A percentile compares a stretch with the other conserved stretches of the same genome.
These are phyloP conservation scores for Umbelopsis ramanniana DNA, from an alignment of 192 early-diverging fungal species.

Conservation along the genomic window DNA sequence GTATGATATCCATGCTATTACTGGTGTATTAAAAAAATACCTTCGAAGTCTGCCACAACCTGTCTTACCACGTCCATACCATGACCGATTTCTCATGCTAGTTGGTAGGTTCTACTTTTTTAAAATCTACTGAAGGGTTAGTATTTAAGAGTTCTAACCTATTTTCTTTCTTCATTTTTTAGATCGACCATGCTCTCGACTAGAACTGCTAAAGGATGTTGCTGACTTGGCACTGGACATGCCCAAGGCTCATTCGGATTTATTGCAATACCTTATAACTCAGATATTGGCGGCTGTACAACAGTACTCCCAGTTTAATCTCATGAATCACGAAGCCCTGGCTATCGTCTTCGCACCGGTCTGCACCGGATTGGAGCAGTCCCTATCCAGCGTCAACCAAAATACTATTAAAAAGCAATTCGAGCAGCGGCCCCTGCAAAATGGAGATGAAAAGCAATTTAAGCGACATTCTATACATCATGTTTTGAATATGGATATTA, in stretches of 20 bases:
- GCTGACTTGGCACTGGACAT: conserved; percentile 19
- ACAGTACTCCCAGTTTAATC: conserved; percentile 31
- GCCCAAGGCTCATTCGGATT: conserved; percentile 25
- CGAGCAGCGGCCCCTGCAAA: conserved; percentile 1
- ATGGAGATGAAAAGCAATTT: conserved; percentile 14
- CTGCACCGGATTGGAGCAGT: conserved; percentile 37
- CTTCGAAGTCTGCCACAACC: conserved; percentile 34
- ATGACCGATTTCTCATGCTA: conserved; percentile 25
- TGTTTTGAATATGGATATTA: conserved; percentile 24
- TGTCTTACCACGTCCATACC: conserved; percentile 32
- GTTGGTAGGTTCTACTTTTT: neutral
- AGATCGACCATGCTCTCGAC: neutral
- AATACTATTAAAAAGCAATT: conserved; percentile 16
- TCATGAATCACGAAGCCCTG: conserved; percentile 41
- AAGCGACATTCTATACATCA: conserved; percentile 22
- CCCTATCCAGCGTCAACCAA: conserved; percentile 19
- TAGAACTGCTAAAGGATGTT: conserved; percentile 3
- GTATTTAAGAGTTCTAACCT: neutral
- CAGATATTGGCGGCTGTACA: conserved; percentile 28
- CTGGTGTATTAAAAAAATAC: conserved; percentile 38
- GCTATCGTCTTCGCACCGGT: conserved; percentile 40
- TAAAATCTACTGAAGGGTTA: neutral
- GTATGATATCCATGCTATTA: conserved; percentile 41
- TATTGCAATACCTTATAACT: conserved; percentile 31
- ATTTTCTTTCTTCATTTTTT: neutral